Base-by-base conservation (phyloP, 1,284 basidiomycete species). In the Heterobasidion parviporum region DNA sequence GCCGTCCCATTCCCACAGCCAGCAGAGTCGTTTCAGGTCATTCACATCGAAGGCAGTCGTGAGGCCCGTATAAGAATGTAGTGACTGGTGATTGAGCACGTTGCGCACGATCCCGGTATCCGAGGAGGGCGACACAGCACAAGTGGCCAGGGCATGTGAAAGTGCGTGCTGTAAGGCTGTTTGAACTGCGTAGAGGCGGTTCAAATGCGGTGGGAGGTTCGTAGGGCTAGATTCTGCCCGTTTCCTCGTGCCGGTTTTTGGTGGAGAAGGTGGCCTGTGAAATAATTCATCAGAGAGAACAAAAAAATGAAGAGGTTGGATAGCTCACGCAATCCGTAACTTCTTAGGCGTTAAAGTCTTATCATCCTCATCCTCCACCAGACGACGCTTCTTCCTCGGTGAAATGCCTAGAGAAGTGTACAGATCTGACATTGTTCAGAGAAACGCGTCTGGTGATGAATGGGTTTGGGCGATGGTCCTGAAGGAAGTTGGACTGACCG, bases 1-100 rank as follows among this genome's bases (percentile, higher is more conserved):
- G 8, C 79, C 78, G 63, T 89, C 82, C 89, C 89, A 92, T 65
- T 92, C 89, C 88, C 89, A 91, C n/a, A 92, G 59, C 89, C 89
- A 92, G 68, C 89, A 91, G 12, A 92, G 74, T 56, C 85, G 77
- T 59, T 74, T 79, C 47, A 92, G 73, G 63, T 89, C 89, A 53
- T 85, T 79, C 20, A 81, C 59, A 33, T 80, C 76, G 60, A 89
- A 83, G 56, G 79, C 79, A 6, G 81, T 76, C 1, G 79, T 73
- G 46, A 90, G 72, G 12, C 85, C 87, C 32, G 80, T 66, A 65
- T 89, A 87, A n/a, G 83, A 82, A 53, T 75, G 74, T 36, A 91
- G 66, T 49, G 87, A 84, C 54, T 86, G 65, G 63, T 90, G 82
- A 63, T 88, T 90, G 50, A 91, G 74, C n/a, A 91, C 87, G 66